A percentile compares a stretch with the other conserved stretches of the same genome.
Evolutionary conservation across 805 yeast genomes (phyloP).

Genomic region (Saturnispora quitensis): DNA sequence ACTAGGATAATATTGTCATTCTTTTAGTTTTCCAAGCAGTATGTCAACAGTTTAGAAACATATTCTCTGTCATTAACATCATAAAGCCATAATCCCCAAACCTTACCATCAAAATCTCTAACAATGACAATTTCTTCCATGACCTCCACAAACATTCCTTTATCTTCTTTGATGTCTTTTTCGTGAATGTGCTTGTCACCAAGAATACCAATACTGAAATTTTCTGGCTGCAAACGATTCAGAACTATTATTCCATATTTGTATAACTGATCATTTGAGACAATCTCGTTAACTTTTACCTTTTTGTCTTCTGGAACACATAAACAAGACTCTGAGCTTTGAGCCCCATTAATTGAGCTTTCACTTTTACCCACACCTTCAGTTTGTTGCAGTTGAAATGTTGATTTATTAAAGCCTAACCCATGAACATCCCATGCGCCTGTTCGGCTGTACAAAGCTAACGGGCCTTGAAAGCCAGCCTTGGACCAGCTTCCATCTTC

Average conservation of each 20-base stretch:
- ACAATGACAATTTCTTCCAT: slow-evolving; percentile 64
- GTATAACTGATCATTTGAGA: slow-evolving; percentile 34
- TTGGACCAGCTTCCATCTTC: slow-evolving; percentile 56
- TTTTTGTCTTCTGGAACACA: slow-evolving; percentile 5
- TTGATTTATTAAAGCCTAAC: slow-evolving; percentile 3
- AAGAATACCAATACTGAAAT: slow-evolving; percentile 61
- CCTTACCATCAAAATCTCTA: slow-evolving; percentile 57
- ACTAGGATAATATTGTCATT: neutral
- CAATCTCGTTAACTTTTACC: slow-evolving; percentile 21
- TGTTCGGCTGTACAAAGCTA: slow-evolving; percentile 47
- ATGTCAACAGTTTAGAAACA: slow-evolving; percentile 35
- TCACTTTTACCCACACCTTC: neutral
- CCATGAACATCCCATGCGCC: slow-evolving; percentile 4
- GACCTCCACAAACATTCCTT: slow-evolving; percentile 55
- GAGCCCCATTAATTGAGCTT: slow-evolving; percentile 4
- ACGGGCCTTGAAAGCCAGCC: slow-evolving; percentile 59
- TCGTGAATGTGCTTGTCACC: slow-evolving; percentile 38
- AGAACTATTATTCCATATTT: slow-evolving; percentile 63
- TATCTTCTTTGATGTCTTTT: slow-evolving; percentile 16
- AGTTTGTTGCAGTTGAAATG: neutral
- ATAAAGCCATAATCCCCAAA: slow-evolving; percentile 73
- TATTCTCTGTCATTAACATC: slow-evolving; percentile 57
- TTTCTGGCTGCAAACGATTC: slow-evolving; percentile 59
- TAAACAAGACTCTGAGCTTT: neutral
- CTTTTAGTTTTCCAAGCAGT: slow-evolving; percentile 19